Base-by-base conservation (phyloP, 2,329 filamentous ascomycete genomes). In the Colletotrichum higginsianum region DNA sequence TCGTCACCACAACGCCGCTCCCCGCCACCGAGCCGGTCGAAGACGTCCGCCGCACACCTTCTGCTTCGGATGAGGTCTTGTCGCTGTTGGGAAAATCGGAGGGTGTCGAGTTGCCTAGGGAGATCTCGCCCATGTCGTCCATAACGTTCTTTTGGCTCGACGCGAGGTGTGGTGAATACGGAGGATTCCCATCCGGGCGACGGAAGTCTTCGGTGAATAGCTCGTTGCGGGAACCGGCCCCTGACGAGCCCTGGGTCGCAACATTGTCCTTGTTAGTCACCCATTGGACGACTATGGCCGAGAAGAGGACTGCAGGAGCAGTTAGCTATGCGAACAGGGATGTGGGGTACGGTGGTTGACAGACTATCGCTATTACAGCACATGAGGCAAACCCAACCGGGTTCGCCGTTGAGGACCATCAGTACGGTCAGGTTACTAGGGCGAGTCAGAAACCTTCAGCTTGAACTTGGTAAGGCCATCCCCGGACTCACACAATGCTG, bases 301-400 rank as follows among this genome's bases (percentile, higher is more conserved):
- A 89, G 78, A 91, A 90, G 40, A 91, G 83, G 18, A 91, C 88
- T 89, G n/a, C 5, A 23, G 50, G 49, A 42, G 12, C 23, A 35
- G 30, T 66, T 63, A 67, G 26, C 18, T 47, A 57, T 47, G 61
- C 8, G n/a, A 12, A 26, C 35, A 35, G 35, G 44, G 46, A 30
- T 18, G 35, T 8, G 30, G 21, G 56, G 57, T 61, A 26, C 52
- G 38, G 52, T 16, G 38, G 21, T 70, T 40, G 35, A 80, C 84
- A 76, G 79, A 90, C 89, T 86, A 76, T 92, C 90, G 73, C 85
- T 84, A 75, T 91, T 92, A 76, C 90, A 92, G 75, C 88, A 89
- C 82, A 91, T 89, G 4, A 92, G 83, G 74, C 89, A 92, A 3
- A 92, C 85, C 89, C 90, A 92, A 3, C 87, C 90, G 2, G 87